Base-by-base conservation (phyloP, 371 early-diverging fungal species). In the Polyrhizophydium stewartii region DNA sequence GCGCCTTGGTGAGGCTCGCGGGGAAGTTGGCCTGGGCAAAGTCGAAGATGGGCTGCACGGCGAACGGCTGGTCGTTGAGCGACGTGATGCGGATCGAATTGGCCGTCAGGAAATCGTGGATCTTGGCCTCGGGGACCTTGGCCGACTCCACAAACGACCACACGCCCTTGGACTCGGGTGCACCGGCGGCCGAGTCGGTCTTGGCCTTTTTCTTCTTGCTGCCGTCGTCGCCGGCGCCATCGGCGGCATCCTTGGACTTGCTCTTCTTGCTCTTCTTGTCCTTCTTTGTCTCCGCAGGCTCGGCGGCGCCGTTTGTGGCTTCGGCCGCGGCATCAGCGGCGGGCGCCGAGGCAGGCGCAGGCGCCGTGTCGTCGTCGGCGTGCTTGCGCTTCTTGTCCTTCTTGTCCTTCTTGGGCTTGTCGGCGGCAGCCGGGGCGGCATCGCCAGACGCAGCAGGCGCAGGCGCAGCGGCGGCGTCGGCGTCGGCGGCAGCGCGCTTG, bases 1-100 rank as follows among this genome's bases (percentile, higher is more conserved):
- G 70, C 16, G 62, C 62, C 35, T 59, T 61, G 30, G 41, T 56
- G 16, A 77, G 47, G 16, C 63, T 49, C n/a, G 70, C 57, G 41
- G 88, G 86, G 64, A 94, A 85, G 30, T 83, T 79, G 24, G 92
- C 85, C 57, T 92, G 83, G 33, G 65, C 62, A 61, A 96, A 94
- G 58, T 88, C 81, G 53, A 91, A 72, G 59, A 87, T 89, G 37
- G 94, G 95, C 53, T 86, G 76, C 57, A 84, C 83, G 72, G 84
- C 73, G 60, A 82, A 90, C 32, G 74, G 84, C 58, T 79, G 79
- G 16, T 87, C 77, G 55, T 91, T 77, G 27, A 81, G 76, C 25
- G 71, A 72, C 16, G 88, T 75, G 61, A 87, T 73, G 69, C 62
- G 37, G 58, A 74, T 64, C n/a, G 30, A 57, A 50, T 68, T 64